Conservation (phyloP, 352 stramenopile genomes). For the Globisporangium camurandrum region DNA sequence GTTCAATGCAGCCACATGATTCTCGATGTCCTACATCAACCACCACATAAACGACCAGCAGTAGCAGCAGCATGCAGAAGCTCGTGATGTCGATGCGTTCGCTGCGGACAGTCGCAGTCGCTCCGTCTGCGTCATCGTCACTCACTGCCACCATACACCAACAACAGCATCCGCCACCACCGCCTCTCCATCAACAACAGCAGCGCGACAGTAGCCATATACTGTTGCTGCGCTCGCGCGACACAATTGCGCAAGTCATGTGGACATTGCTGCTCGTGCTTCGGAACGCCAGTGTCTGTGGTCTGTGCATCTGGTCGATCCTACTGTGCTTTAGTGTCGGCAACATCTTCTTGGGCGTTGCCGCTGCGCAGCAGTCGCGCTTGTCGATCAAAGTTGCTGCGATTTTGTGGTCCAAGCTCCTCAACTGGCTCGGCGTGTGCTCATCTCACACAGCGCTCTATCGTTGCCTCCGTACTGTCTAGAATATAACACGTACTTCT, state of each 20-base stretch:
- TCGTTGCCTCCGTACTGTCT: background rate
- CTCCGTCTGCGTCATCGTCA: background rate
- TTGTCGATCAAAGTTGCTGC: conserved; percentile 16
- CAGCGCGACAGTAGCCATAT: too few species aligned
- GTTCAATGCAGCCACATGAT: too few species aligned
- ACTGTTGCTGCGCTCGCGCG: too few species aligned
- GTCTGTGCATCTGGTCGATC: conserved; percentile 10
- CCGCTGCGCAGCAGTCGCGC: conserved; percentile 17
- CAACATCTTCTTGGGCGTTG: conserved; percentile 18
- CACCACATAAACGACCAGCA: too few species aligned
- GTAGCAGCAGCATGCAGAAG: too few species aligned
- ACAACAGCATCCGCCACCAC: background rate
- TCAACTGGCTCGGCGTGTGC: conserved; percentile 8
- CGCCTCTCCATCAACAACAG: background rate
- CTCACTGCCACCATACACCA: background rate
- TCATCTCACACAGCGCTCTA: conserved; percentile 4
- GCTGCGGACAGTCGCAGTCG: background rate
- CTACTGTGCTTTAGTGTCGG: conserved; percentile 17
- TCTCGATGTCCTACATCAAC: too few species aligned
- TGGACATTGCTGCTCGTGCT: conserved; percentile 8
- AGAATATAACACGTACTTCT: background rate
- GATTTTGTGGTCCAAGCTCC: conserved; percentile 19
- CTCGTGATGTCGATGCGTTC: background rate
- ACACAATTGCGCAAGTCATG: background rate
- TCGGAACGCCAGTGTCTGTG: conserved; percentile 14